Evolutionary conservation across 768 basidiomycete genomes (phyloP).

Genomic region (Boletus fagicola): DNA sequence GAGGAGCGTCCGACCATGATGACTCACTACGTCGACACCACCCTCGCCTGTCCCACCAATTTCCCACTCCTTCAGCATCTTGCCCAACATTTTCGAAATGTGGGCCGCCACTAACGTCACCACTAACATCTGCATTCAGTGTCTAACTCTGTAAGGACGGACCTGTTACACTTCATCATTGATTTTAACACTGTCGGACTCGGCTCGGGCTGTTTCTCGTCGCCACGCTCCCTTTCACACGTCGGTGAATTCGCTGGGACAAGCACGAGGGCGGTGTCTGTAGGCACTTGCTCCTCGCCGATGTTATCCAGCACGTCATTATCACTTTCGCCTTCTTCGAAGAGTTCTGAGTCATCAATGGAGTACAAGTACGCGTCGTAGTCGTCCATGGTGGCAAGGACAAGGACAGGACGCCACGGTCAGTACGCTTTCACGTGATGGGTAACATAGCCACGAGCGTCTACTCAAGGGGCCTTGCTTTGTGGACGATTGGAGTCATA

Average conservation of each 20-base stretch:
- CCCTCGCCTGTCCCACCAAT: conserved; percentile 49
- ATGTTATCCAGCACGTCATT: conserved; percentile 26
- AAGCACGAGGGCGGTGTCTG: conserved; percentile 13
- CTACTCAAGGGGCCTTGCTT: no score
- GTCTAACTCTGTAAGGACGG: not conserved
- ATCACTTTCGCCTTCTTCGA: conserved; percentile 13
- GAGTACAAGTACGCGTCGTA: conserved; percentile 25
- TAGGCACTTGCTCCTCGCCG: conserved; percentile 15
- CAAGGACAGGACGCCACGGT: conserved; percentile 2
- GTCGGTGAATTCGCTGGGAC: conserved; percentile 18
- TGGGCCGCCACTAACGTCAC: not conserved
- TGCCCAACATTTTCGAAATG: conserved; percentile 51
- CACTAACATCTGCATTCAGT: not conserved
- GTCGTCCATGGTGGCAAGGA: conserved; percentile 18
- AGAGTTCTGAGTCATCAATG: conserved; percentile 16
- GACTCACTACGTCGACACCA: conserved; percentile 61
- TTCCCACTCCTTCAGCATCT: conserved; percentile 58
- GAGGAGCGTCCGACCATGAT: not conserved
- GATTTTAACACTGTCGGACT: no score
- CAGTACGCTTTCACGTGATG: conserved; percentile 2
- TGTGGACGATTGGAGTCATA: no score
- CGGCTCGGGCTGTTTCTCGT: conserved; percentile 1
- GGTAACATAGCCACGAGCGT: no score
- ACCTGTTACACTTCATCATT: no score
- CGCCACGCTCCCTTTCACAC: not conserved